Percentiles rank a stretch among this genome's conserved stretches.
Conservation (phyloP, 345 rosid genomes). For the Kernera saxatilis region DNA sequence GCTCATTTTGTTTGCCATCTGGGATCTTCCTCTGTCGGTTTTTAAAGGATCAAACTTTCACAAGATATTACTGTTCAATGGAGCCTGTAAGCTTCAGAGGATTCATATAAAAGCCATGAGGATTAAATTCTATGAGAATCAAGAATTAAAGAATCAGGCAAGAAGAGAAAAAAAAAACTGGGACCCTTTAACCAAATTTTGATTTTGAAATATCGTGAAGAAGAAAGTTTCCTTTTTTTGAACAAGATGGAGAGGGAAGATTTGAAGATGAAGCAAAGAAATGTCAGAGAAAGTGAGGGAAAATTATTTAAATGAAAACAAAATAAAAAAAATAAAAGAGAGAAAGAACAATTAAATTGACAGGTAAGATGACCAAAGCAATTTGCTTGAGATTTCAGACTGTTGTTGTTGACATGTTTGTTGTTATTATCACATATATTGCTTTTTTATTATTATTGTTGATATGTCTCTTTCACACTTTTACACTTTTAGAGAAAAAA, state of each 20-base stretch:
- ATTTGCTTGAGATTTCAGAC: conserved; percentile 34
- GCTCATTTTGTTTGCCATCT: conserved; percentile 26
- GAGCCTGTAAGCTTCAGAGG: conserved; percentile 22
- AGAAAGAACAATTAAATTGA: conserved; percentile 9
- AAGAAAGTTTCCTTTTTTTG: conserved; percentile 28
- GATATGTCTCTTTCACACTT: conserved; percentile 30
- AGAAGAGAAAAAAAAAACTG: conserved; percentile 2
- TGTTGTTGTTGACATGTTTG: conserved; percentile 35
- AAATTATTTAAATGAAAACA: conserved; percentile 20
- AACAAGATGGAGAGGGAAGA: conserved; percentile 34
- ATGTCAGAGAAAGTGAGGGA: conserved; percentile 28
- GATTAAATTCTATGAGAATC: conserved; percentile 22
- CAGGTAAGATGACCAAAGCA: conserved; percentile 19
- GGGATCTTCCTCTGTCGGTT: conserved; percentile 4
- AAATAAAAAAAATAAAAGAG: not conserved
- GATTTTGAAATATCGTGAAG: conserved; percentile 32
- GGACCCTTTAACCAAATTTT: conserved; percentile 34
- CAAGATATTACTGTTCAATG: conserved; percentile 25
- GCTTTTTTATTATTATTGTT: conserved; percentile 11
- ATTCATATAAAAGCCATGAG: conserved; percentile 29
- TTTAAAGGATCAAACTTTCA: conserved; percentile 15
- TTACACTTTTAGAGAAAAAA: conserved; percentile 19
- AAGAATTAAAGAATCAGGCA: conserved; percentile 29
- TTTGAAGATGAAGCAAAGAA: conserved; percentile 35
- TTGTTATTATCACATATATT: conserved; percentile 26